These are phyloP conservation scores for Phytophthora hibernalis DNA, from an alignment of 352 stramenopile species.

Conservation along the genomic window DNA sequence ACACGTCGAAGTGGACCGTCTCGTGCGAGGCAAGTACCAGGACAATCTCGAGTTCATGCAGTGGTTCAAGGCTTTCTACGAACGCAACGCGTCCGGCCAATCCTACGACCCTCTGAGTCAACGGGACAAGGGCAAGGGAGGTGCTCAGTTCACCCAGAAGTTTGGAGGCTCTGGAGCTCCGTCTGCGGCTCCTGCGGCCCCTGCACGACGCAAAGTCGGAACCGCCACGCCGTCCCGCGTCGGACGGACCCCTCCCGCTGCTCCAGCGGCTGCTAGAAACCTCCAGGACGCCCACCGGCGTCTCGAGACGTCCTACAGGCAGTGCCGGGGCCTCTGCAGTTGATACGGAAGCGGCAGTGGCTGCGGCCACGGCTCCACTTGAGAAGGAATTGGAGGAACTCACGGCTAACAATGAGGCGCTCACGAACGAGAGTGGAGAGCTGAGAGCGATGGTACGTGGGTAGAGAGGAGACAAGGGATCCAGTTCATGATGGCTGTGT, in stretches of 20 bases:
- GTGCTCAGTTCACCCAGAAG: conserved; percentile 78
- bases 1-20: conserved; percentile 97
- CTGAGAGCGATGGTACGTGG: conserved; percentile 69
- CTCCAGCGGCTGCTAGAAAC: conserved; percentile 37
- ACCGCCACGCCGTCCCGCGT: conserved; percentile 35
- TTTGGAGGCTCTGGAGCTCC: conserved; percentile 45
- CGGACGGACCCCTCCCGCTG: conserved; percentile 55
- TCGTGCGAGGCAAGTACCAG: conserved; percentile 99
- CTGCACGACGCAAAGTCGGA: conserved; percentile 54
- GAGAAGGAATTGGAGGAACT: conserved; percentile 85
- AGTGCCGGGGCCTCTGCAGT: conserved; percentile 24
- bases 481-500: conserved; percentile 17
- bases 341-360: conserved; percentile 39
- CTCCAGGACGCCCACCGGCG: conserved; percentile 30
- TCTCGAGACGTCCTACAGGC: conserved; percentile 42
- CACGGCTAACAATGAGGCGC: conserved; percentile 61
- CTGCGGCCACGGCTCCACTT: conserved; percentile 49
- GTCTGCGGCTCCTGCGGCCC: conserved; percentile 26
- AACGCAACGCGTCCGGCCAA: conserved; percentile 79
- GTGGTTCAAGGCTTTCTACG: conserved; percentile 96
- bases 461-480: too few relatives aligned
- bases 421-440: conserved; percentile 84
- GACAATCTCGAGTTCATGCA: conserved; percentile 99
- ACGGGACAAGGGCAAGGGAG: conserved; percentile 95
- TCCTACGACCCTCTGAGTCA: conserved; percentile 96